Conservation (phyloP, 2,329 filamentous ascomycete genomes). For the Colletotrichum tanaceti region DNA sequence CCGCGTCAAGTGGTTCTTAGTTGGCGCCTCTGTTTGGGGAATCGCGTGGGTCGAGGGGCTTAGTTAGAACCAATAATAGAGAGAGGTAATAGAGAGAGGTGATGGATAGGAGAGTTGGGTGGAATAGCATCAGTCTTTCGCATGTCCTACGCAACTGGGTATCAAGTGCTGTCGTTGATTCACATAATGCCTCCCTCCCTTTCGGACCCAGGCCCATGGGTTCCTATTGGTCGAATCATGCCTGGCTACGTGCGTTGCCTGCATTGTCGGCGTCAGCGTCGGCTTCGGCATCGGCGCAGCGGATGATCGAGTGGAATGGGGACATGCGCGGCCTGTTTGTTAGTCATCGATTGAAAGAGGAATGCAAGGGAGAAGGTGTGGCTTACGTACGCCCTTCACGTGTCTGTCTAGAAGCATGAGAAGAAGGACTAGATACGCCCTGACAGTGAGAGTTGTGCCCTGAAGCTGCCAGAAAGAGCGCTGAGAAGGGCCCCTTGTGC, state of each 20-base stretch:
- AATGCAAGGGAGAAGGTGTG: neutral
- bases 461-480: conserved; percentile 10
- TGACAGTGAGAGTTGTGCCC: neutral
- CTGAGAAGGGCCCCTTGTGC: conserved; percentile 7
- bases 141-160: neutral
- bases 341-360: neutral
- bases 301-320: neutral
- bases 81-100: too few species aligned
- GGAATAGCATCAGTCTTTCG: neutral
- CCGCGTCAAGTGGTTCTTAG: neutral
- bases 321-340: neutral
- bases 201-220: neutral
- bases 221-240: neutral
- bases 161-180: neutral
- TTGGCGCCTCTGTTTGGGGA: neutral
- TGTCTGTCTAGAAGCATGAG: neutral
- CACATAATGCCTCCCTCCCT: neutral
- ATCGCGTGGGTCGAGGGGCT: neutral
- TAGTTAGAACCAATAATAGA: too few species aligned
- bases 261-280: neutral
- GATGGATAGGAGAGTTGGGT: too few species aligned
- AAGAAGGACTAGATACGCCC: neutral
- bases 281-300: too few species aligned
- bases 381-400: neutral
- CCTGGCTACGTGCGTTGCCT: neutral